Conservation (phyloP, 441 rosid species). For the Adansonia gregorii region DNA sequence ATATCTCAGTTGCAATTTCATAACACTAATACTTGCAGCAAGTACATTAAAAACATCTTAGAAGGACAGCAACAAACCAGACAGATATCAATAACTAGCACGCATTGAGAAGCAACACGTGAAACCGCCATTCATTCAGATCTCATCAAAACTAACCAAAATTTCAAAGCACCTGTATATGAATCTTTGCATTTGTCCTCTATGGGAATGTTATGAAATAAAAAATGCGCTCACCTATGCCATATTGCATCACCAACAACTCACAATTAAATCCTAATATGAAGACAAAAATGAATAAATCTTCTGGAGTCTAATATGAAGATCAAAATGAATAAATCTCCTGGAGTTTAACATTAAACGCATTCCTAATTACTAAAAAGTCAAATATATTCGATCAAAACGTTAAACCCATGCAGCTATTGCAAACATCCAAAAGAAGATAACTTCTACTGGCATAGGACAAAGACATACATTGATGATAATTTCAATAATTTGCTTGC, state of each 20-base stretch:
- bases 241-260: neutral
- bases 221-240: neutral
- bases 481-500: neutral
- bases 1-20: neutral
- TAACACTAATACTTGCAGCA: neutral
- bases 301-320: neutral
- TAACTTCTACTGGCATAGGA: neutral
- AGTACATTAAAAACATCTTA: neutral
- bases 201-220: neutral
- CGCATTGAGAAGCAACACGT: slow-evolving; percentile 1
- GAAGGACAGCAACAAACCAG: slow-evolving; percentile 16
- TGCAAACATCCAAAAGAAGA: neutral
- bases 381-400: neutral
- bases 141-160: slow-evolving; percentile 16
- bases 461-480: neutral
- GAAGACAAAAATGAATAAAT: slow-evolving; percentile 3
- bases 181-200: slow-evolving; percentile 15
- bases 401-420: neutral
- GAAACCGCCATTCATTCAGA: neutral
- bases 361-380: neutral
- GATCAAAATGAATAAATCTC: neutral
- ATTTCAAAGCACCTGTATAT: neutral
- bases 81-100: slow-evolving; percentile 5
- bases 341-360: neutral
- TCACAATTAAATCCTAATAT: neutral